phyloP scores from a whole-genome alignment of 139 green algal genomes.

The Closterium sp. region DNA sequence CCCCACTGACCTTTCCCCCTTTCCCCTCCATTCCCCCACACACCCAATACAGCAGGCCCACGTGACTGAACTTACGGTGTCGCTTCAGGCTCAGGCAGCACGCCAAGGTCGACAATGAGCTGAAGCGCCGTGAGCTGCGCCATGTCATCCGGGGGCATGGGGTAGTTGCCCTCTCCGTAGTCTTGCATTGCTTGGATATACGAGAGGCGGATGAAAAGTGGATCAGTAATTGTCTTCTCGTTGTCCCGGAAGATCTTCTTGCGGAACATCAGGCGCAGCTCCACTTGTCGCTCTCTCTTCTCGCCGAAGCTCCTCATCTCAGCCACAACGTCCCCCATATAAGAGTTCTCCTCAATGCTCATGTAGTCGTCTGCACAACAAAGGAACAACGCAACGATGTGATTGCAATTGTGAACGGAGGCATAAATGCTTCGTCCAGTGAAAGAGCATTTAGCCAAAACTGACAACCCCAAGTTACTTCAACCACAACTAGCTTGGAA shows the following conservation, averaged over 20 bases:
- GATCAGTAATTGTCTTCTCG: constrained; percentile 91
- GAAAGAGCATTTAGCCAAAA: too few species aligned
- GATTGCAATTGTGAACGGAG: too few species aligned
- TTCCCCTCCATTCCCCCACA: too few species aligned
- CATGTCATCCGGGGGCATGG: constrained; percentile 90
- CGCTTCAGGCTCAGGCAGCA: constrained; percentile 9
- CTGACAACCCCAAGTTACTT: too few species aligned
- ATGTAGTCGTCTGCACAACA: constrained; percentile 74
- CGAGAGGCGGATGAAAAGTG: constrained; percentile 89
- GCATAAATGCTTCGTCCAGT: too few species aligned
- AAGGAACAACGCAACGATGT: too few species aligned
- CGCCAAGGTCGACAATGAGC: constrained; percentile 36
- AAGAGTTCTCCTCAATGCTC: constrained; percentile 82
- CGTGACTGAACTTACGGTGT: background rate
- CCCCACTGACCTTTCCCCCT: background rate
- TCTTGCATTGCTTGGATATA: constrained; percentile 89
- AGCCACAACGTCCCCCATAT: constrained; percentile 65
- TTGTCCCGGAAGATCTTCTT: constrained; percentile 97
- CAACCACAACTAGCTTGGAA: too few species aligned
- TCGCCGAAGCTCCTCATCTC: constrained; percentile 64
- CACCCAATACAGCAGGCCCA: background rate
- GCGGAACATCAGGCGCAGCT: constrained; percentile 86
- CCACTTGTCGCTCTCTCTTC: constrained; percentile 49
- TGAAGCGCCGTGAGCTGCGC: constrained; percentile 90
- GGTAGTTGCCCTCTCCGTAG: constrained; percentile 92